These are phyloP conservation scores for Akanthomyces lecanii DNA, from an alignment of 2,329 filamentous ascomycete genomes.

Conservation along the genomic window DNA sequence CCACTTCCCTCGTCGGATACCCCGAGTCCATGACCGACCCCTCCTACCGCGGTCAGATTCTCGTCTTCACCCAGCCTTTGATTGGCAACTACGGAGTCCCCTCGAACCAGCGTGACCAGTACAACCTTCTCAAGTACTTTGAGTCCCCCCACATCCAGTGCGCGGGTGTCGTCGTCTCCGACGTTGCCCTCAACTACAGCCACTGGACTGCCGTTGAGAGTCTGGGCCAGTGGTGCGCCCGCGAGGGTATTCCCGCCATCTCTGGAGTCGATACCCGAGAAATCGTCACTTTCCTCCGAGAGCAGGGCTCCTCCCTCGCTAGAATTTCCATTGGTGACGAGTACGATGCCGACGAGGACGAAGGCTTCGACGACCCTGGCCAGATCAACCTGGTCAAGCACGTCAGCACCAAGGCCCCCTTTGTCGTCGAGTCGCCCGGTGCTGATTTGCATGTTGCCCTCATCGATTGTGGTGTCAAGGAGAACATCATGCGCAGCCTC, in stretches of 20 bases:
- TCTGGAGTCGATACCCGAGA: conserved; percentile 95
- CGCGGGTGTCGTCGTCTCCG: conserved; percentile 90
- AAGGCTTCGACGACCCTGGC: conserved; percentile 90
- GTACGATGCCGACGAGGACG: conserved; percentile 97
- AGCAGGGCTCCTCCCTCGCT: conserved; percentile 93
- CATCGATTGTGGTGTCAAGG: conserved; percentile 98
- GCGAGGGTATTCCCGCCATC: conserved; percentile 93
- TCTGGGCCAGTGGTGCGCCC: conserved; percentile 87
- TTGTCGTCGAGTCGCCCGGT: conserved; percentile 81
- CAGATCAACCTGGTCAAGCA: conserved; percentile 95
- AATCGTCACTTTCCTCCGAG: conserved; percentile 92
- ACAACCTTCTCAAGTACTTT: conserved; percentile 93
- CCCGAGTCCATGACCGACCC: conserved; percentile 91
- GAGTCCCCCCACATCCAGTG: conserved; percentile 98
- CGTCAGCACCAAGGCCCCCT: conserved; percentile 96
- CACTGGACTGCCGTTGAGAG: conserved; percentile 99
- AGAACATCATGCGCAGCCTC: conserved; percentile 96
- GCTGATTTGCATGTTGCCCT: conserved; percentile 88
- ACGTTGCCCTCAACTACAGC: conserved; percentile 89
- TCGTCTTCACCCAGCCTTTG: conserved; percentile 96
- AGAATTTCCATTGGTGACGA: conserved; percentile 94
- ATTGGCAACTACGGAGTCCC: conserved; percentile 99
- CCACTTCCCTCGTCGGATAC: conserved; percentile 94
- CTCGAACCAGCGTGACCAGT: conserved; percentile 76
- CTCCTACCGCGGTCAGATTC: conserved; percentile 88